Base-by-base conservation (phyloP, 257 asterid species). In the Euphrasia confusa region DNA sequence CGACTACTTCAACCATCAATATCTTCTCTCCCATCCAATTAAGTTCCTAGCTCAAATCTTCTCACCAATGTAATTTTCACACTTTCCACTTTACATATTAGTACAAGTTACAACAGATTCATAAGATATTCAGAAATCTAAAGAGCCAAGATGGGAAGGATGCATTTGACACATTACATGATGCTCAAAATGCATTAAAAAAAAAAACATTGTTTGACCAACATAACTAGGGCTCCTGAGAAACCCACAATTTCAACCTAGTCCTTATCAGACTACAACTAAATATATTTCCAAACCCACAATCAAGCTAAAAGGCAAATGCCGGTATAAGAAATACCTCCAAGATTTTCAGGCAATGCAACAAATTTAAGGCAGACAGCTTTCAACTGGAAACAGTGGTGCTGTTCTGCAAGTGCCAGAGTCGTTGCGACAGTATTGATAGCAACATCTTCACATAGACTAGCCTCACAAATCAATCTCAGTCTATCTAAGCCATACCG, bases 371-470 rank as follows among this genome's bases (percentile, higher is more conserved):
- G 89, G 66, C 99, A 92, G 49, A 78, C 86, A 56, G 83, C 74
- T 82, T 92, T 92, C 66, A 92, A 84, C 83, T 83, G 96, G 78
- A 81, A 83, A 77, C 96, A 89, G 50, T 89, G 99, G 71, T 92
- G 99, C 61, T 92, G 99, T 74, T 92, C 99, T 5, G 99, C 97
- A 75, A 92, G 75, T 60, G 99, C 99, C 60, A 92, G 78, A 9
- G 99, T 92, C 7, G 97, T 92, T 27, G 99, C 99, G 71, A 92
- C 97, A 68, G 97, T 89, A 65, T 92, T 92, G 39, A 92, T 89
- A 50, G 99, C 95, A 61, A 89, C 89, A 40, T 84, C 88, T 65
- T 79, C 86, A 49, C 97, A 84, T 33, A 92, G 84, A 14, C 60
- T 83, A 35, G 94, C 85, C 80, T 92, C 99, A 26, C 96, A 92